Evolutionary conservation across 1,139 yeast genomes (phyloP), one percentile per base, ranked within the genome.

Genomic region (Debaryomycetaceae sp.): DNA sequence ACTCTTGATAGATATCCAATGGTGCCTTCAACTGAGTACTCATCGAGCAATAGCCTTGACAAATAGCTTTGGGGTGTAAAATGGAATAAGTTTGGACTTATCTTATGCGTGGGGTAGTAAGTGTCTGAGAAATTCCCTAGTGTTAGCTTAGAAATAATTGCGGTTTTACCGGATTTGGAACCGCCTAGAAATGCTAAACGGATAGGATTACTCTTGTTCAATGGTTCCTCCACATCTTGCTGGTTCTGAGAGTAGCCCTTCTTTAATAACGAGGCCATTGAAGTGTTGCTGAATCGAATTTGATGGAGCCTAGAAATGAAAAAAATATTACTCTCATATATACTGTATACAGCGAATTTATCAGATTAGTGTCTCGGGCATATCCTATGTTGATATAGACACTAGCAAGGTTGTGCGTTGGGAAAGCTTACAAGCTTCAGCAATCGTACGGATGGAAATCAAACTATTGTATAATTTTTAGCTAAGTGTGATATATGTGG

Each of bases 101-200:
- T 76, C 58, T 63, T 75, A 27, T 66, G 69, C 1, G 91, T 85
- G 2, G 93, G 93, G 53, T 86, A 85, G 58, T 86, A 82, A 5
- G 81, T 78, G 39, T 76, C 83, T 31, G 72, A 66, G 36, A 76
- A 74, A 40, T 72, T 68, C 13, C 78, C 76, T 40, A 77, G 70
- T 23, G 69, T 58, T 20, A 82, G 54, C 44, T 80, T 72, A 24
- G 84, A 77, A n/a, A 77, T 70, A 22, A 74, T 62, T 1, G 80
- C 68, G 1, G 81, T 72, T 54, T 78, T 78, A 7, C 83, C 83
- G 1, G 75, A 69, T 45, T 66, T 68, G 9, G 76, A 68, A 0
- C 78, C 84, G 0, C 88, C 88, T 5, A 82, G 55, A 8, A 82
- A 62, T 0, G 85, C 87, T 33, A 82, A 60, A 44, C 86, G 24